Percentiles rank a stretch among this genome's conserved stretches.
phyloP scores from a whole-genome alignment of 768 basidiomycete species.

The Calocybe gangraenosa region DNA sequence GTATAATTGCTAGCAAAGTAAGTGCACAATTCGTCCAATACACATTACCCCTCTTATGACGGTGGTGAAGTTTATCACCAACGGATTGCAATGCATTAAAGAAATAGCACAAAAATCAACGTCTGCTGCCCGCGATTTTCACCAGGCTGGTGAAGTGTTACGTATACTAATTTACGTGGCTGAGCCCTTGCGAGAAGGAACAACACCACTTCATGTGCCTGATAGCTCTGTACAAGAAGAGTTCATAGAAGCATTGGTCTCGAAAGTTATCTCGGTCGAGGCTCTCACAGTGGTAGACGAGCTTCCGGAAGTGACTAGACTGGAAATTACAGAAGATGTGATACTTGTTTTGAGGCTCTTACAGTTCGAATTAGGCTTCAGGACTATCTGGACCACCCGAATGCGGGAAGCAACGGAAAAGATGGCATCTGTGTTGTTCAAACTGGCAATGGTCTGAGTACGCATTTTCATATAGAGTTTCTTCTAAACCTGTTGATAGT shows the following conservation, averaged over 20 bases:
- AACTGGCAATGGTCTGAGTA: conserved; percentile 48
- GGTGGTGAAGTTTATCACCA: conserved; percentile 61
- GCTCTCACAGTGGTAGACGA: conserved; percentile 25
- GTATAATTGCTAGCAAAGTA: conserved; percentile 66
- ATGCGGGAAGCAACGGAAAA: conserved; percentile 42
- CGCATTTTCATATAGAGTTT: conserved; percentile 8
- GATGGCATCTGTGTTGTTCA: conserved; percentile 42
- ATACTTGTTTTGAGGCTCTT: conserved; percentile 62
- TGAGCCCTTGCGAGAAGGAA: conserved; percentile 53
- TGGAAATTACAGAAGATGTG: conserved; percentile 34
- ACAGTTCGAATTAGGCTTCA: conserved; percentile 72
- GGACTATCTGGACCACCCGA: conserved; percentile 48
- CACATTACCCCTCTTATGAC: no score
- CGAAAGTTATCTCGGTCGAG: conserved; percentile 40
- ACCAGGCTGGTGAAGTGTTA: conserved; percentile 61
- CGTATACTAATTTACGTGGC: conserved; percentile 67
- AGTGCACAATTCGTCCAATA: conserved; percentile 1
- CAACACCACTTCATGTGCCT: conserved; percentile 40
- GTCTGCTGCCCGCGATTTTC: conserved; percentile 28
- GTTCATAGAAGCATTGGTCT: conserved; percentile 46
- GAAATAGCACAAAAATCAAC: conserved; percentile 43
- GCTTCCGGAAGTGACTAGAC: conserved; percentile 12
- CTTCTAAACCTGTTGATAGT: conserved; percentile 29
- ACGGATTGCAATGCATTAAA: conserved; percentile 62
- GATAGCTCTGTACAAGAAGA: conserved; percentile 54